Conservation (phyloP, 257 asterid genomes). For the Scutellaria minor region DNA sequence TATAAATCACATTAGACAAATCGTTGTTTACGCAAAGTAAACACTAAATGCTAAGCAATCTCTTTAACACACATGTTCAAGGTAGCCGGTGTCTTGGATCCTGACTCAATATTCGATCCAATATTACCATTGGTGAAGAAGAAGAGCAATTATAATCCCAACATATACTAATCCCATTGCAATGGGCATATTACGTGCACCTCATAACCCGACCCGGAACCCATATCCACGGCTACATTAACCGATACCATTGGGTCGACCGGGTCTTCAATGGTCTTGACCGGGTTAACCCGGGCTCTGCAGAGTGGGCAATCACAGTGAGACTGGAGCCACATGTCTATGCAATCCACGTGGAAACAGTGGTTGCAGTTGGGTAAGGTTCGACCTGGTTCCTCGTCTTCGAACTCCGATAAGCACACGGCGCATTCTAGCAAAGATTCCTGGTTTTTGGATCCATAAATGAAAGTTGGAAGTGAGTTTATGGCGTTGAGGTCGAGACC, state of each 20-base stretch:
- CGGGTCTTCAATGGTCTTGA: neutral
- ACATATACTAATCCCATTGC: too few species aligned
- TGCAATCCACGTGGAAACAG: constrained; percentile 43
- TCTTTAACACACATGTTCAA: too few species aligned
- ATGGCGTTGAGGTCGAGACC: constrained; percentile 35
- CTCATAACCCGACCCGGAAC: neutral
- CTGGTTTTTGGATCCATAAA: constrained; percentile 18
- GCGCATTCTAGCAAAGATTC: constrained; percentile 42
- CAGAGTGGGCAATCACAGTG: constrained; percentile 51
- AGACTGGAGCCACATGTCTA: constrained; percentile 44
- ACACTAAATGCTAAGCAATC: too few species aligned
- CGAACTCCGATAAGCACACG: constrained; percentile 52
- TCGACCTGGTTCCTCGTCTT: constrained; percentile 42
- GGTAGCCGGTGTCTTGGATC: neutral
- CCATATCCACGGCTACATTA: neutral
- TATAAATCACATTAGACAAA: too few species aligned
- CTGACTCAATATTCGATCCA: constrained; percentile 11
- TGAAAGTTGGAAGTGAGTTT: constrained; percentile 38
- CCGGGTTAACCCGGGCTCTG: constrained; percentile 33
- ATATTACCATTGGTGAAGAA: neutral
- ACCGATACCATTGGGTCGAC: constrained; percentile 6
- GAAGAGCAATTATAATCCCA: too few species aligned
- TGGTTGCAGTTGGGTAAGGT: constrained; percentile 46
- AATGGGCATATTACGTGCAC: neutral
- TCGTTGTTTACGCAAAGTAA: too few species aligned